Percentiles rank a stretch among this genome's conserved stretches.
These are phyloP conservation scores for Lyophyllum atratum DNA, from an alignment of 768 basidiomycete genomes.

Conservation along the genomic window DNA sequence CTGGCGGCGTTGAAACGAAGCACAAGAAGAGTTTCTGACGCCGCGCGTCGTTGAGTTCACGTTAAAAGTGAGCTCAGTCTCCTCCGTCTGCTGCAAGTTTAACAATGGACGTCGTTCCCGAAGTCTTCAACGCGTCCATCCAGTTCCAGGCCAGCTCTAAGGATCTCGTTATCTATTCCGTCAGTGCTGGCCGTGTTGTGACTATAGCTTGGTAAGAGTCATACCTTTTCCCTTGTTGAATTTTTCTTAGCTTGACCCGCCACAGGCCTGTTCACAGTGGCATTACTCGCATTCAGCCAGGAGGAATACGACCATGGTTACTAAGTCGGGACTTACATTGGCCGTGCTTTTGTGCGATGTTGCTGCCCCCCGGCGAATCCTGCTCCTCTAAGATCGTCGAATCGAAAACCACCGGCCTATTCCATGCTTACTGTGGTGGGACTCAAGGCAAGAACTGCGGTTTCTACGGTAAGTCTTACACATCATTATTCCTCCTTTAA, in stretches of 20 bases:
- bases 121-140: not conserved
- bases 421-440: not conserved
- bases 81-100: not conserved
- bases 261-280: not conserved
- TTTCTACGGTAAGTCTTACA: not conserved
- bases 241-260: not conserved
- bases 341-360: not conserved
- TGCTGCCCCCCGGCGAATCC: not conserved
- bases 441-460: not conserved
- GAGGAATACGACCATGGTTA: not conserved
- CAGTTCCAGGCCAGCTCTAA: not conserved
- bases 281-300: not conserved
- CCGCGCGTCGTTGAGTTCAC: too few species aligned
- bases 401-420: not conserved
- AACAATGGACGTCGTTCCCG: not conserved
- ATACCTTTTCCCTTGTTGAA: not conserved
- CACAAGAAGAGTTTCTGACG: not conserved
- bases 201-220: not conserved
- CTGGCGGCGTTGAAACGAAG: too few species aligned
- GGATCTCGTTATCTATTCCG: not conserved
- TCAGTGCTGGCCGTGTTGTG: not conserved
- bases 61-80: not conserved
- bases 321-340: not conserved
- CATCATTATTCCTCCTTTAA: not conserved
- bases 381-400: not conserved